Conservation (phyloP, 192 early-diverging fungal genomes). For the Coemansia sp. region DNA sequence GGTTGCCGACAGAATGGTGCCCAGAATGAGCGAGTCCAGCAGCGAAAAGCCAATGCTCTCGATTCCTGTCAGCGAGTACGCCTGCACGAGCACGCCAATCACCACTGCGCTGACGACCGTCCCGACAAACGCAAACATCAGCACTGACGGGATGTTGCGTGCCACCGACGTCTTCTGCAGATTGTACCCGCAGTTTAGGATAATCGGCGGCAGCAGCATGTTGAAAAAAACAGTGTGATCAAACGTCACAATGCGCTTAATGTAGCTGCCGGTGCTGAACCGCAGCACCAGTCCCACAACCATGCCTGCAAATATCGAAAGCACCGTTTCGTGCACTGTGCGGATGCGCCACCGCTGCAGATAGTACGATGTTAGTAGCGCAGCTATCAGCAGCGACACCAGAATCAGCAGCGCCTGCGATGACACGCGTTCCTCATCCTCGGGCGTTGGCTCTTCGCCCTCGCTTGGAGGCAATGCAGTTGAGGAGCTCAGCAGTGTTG, state of each 20-base stretch:
- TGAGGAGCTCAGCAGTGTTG: neutral
- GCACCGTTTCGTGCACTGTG: constrained; percentile 92
- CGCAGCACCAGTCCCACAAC: constrained; percentile 48
- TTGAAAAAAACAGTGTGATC: constrained; percentile 94
- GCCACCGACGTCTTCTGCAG: constrained; percentile 88
- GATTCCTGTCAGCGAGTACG: constrained; percentile 68
- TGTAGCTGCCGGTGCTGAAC: constrained; percentile 49
- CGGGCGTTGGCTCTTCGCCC: constrained; percentile 35
- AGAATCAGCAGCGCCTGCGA: constrained; percentile 86
- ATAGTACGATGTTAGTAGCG: constrained; percentile 86
- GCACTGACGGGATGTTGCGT: constrained; percentile 82
- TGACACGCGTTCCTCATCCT: constrained; percentile 71
- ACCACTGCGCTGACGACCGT: constrained; percentile 90
- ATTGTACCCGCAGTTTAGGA: constrained; percentile 94
- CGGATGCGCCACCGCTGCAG: constrained; percentile 84
- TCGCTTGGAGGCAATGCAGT: constrained; percentile 13
- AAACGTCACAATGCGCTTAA: constrained; percentile 86
- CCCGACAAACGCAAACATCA: constrained; percentile 91
- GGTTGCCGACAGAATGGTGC: constrained; percentile 91
- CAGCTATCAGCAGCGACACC: constrained; percentile 77
- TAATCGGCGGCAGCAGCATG: constrained; percentile 93
- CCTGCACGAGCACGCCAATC: constrained; percentile 74
- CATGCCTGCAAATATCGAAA: constrained; percentile 88
- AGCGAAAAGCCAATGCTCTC: constrained; percentile 72
- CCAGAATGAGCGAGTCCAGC: constrained; percentile 92